phyloP scores from a whole-genome alignment of 306 rosid genomes.

The Calophaca sinica region DNA sequence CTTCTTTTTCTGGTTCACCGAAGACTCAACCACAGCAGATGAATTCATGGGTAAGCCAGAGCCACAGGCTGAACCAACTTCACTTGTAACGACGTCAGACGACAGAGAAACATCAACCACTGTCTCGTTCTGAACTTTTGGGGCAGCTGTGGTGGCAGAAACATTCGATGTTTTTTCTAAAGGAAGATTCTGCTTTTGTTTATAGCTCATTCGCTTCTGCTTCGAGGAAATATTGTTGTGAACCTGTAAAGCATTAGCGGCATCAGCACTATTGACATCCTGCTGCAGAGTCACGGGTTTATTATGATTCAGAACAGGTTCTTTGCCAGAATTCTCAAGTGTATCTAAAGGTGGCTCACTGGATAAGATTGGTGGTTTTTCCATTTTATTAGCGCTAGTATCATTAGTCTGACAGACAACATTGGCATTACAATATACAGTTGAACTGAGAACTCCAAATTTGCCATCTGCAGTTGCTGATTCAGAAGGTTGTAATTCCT shows the following conservation, averaged over 20 bases:
- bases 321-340: constrained; percentile 48
- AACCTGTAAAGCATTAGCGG: constrained; percentile 50
- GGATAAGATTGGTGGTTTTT: constrained; percentile 49
- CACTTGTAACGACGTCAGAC: constrained; percentile 50
- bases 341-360: constrained; percentile 48
- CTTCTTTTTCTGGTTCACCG: constrained; percentile 70
- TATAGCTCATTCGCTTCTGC: constrained; percentile 67
- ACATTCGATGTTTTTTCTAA: constrained; percentile 52
- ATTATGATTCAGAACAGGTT: constrained; percentile 46
- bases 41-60: constrained; percentile 49
- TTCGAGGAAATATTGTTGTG: constrained; percentile 60
- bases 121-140: constrained; percentile 52
- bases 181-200: constrained; percentile 67
- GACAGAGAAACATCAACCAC: constrained; percentile 45
- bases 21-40: constrained; percentile 54
- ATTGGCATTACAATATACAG: constrained; percentile 45
- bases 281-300: constrained; percentile 55
- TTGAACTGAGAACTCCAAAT: constrained; percentile 46
- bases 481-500: constrained; percentile 57
- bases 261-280: constrained; percentile 55
- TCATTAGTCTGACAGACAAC: constrained; percentile 50
- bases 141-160: constrained; percentile 45
- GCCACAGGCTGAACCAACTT: constrained; percentile 47
- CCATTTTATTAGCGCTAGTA: constrained; percentile 45
- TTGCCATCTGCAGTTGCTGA: constrained; percentile 43